These are phyloP conservation scores for Aspergillus awamori DNA, from an alignment of 2,329 filamentous ascomycete genomes.

Conservation along the genomic window DNA sequence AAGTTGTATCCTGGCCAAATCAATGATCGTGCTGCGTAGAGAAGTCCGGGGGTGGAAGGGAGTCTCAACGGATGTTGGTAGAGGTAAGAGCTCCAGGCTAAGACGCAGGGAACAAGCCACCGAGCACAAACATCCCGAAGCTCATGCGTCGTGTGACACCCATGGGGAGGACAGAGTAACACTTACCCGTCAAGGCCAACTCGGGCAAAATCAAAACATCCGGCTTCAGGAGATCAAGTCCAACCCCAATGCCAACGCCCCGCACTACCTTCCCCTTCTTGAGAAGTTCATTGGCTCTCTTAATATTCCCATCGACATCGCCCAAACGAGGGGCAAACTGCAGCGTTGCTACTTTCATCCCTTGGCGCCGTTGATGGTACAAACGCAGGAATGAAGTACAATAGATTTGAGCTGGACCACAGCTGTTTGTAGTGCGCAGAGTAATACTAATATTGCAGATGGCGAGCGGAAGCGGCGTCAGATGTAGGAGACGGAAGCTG, in stretches of 20 bases:
- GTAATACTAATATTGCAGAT: neutral
- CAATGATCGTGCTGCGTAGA: neutral
- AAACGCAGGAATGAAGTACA: neutral
- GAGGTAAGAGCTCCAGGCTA: neutral
- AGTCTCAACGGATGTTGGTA: neutral
- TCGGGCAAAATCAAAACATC: conserved; percentile 65
- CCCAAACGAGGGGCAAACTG: conserved; percentile 50
- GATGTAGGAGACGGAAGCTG: neutral
- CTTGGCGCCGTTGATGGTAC: conserved; percentile 13
- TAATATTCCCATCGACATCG: conserved; percentile 50
- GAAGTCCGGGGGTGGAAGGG: neutral
- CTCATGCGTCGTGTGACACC: conserved; percentile 5
- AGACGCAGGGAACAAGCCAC: neutral
- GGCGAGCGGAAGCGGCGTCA: neutral
- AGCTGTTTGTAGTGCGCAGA: neutral
- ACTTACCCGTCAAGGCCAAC: conserved; percentile 61
- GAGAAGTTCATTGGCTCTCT: conserved; percentile 47
- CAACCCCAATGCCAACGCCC: conserved; percentile 12
- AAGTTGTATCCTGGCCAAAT: conserved; percentile 62
- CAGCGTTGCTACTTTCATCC: conserved; percentile 52
- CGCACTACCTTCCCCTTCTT: conserved; percentile 33
- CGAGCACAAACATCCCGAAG: neutral
- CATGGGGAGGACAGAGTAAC: conserved; percentile 8
- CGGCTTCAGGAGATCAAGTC: conserved; percentile 37
- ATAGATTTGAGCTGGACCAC: neutral